A percentile compares a stretch with the other conserved stretches of the same genome.
Evolutionary conservation across 1,284 basidiomycete genomes (phyloP).

Genomic region (Pyrrhoderma noxium): DNA sequence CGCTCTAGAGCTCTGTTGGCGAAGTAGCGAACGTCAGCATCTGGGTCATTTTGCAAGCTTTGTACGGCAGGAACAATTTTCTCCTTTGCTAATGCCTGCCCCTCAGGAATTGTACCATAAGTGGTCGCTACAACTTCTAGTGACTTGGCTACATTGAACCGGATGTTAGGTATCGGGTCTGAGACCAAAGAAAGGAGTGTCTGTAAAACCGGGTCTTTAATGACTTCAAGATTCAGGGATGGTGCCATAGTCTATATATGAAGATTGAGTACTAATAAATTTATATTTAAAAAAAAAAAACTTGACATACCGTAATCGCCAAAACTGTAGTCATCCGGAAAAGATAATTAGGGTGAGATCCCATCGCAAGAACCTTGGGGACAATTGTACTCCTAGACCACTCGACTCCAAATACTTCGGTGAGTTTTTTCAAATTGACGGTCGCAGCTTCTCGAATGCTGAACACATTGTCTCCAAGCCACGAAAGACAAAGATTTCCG

Average conservation of each 20-base stretch:
- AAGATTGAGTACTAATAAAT: slow-evolving; percentile 14
- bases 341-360: slow-evolving; percentile 93
- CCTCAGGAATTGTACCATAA: slow-evolving; percentile 62
- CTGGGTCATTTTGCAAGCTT: slow-evolving; percentile 82
- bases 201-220: slow-evolving; percentile 81
- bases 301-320: slow-evolving; percentile 82
- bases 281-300: slow-evolving; percentile 13
- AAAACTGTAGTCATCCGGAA: slow-evolving; percentile 99
- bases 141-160: slow-evolving; percentile 97
- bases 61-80: slow-evolving; percentile 81
- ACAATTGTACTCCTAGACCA: slow-evolving; percentile 96
- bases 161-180: slow-evolving; percentile 98
- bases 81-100: slow-evolving; percentile 65
- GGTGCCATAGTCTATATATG: slow-evolving; percentile 81
- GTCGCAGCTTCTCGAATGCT: slow-evolving; percentile 98
- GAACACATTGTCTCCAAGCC: slow-evolving; percentile 98
- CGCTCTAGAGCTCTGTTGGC: slow-evolving; percentile 67
- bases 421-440: slow-evolving; percentile 94
- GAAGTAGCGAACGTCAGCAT: slow-evolving; percentile 94
- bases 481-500: slow-evolving; percentile 96
- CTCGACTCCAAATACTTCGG: slow-evolving; percentile 97
- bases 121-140: slow-evolving; percentile 80
- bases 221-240: slow-evolving; percentile 81
- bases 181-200: slow-evolving; percentile 79
- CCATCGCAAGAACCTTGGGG: slow-evolving; percentile 98